Conservation (phyloP, 208 protist species). For the Naegleria lovaniensis region DNA sequence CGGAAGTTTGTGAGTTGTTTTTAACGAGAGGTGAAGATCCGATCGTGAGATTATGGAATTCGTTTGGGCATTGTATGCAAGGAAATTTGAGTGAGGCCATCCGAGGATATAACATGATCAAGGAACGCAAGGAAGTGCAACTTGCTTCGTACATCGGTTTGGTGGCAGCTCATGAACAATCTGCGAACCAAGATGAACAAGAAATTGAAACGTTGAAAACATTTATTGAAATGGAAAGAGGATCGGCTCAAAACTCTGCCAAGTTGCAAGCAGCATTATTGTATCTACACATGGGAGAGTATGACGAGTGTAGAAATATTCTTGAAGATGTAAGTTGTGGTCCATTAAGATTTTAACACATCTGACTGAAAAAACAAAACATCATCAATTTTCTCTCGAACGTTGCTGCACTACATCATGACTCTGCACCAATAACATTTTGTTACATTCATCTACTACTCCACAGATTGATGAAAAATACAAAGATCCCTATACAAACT, state of each 20-base stretch:
- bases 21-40: constrained; percentile 49
- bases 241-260: neutral
- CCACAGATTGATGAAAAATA: neutral
- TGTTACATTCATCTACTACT: too few relatives aligned
- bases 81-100: constrained; percentile 67
- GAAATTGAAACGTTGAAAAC: neutral
- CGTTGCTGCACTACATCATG: too few relatives aligned
- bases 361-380: too few relatives aligned
- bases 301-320: neutral
- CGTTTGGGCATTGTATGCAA: constrained; percentile 62
- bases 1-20: neutral
- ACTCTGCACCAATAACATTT: too few relatives aligned
- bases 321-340: neutral
- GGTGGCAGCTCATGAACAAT: constrained; percentile 57
- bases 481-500: neutral
- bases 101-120: constrained; percentile 65
- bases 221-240: neutral
- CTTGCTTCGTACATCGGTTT: constrained; percentile 62
- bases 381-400: too few relatives aligned
- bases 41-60: constrained; percentile 71
- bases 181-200: neutral
- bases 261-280: constrained; percentile 2
- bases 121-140: constrained; percentile 54
- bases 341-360: too few relatives aligned
- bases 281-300: neutral